Conservation (phyloP, 306 rosid genomes). For the Urtica urens region DNA sequence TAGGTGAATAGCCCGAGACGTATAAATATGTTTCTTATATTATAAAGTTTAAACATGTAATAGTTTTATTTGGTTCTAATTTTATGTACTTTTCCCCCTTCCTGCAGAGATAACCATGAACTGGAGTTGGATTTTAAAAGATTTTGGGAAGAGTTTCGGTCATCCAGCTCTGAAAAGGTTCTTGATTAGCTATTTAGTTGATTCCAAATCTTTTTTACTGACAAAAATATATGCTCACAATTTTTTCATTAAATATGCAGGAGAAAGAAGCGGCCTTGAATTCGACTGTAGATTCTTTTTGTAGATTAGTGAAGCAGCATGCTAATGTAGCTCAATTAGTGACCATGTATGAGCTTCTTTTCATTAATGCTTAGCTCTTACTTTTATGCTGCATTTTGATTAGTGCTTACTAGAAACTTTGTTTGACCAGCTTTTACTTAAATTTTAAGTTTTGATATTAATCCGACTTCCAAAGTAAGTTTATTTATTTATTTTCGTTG, state of each 20-base stretch:
- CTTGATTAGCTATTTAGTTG: conserved; percentile 18
- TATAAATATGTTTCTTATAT: too few species aligned
- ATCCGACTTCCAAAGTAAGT: too few species aligned
- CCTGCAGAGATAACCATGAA: conserved; percentile 93
- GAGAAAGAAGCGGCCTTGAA: conserved; percentile 98
- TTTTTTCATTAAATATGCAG: conserved; percentile 34
- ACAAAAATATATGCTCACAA: conserved; percentile 15
- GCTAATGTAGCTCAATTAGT: conserved; percentile 85
- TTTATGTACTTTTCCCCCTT: too few species aligned
- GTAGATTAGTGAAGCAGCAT: conserved; percentile 95
- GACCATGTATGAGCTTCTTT: conserved; percentile 53
- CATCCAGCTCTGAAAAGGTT: conserved; percentile 99
- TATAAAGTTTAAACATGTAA: too few species aligned
- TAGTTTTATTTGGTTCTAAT: too few species aligned
- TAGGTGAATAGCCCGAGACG: too few species aligned
- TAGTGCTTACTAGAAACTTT: neutral
- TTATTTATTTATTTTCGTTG: too few species aligned
- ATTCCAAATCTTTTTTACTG: neutral
- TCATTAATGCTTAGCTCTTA: conserved; percentile 19
- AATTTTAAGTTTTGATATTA: neutral
- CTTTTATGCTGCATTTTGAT: neutral
- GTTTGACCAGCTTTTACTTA: neutral
- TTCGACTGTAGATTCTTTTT: conserved; percentile 80
- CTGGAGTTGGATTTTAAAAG: conserved; percentile 99
- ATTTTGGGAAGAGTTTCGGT: conserved; percentile 96